Base-by-base conservation (phyloP, 2,329 filamentous ascomycete species). In the Penicillium frequentans region DNA sequence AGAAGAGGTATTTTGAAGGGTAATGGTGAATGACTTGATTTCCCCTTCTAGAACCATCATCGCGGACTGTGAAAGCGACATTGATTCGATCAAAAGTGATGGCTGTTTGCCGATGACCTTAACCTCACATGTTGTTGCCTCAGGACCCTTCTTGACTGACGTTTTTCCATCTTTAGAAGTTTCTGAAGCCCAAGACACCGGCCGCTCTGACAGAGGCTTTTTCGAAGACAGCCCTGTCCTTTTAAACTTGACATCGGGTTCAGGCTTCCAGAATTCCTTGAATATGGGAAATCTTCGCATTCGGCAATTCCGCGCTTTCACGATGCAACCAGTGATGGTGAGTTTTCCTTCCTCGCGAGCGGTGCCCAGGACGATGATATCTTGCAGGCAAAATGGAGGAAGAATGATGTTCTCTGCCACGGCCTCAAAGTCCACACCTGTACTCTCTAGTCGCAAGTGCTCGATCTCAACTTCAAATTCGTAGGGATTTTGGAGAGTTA, bases 11-110 rank as follows among this genome's bases (percentile, higher is more conserved):
- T 99, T 99, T 63, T 89, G 84, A 14, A 98, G 77, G 0, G 89
- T 93, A 16, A 97, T 82, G 0, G 85, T 88, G 69, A 98, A 96
- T 0, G 80, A 79, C 64, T 87, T 88, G 23, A 84, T 84, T 74
- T 99, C 93, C 44, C 95, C 95, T 76, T 98, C 93, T 6, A 99
- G 81, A 11, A 99, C 83, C 92, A 96, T 97, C 35, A 96, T 79
- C 10, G 91, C 90, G 23, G 90, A 90, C 68, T 97, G 93, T 0
- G 89, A 85, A 1, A 97, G 81, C 13, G 89, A 91, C 3, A 88
- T 89, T 8, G 87, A 87, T 68, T 90, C 88, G 21, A 97, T 82
- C 3, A 87, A 78, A 3, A 98, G 78, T 3, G 90, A 77, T 6
- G 95, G 95, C 70, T 97, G 91, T 45, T 86, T 81, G 3, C 86